A percentile compares a stretch with the other conserved stretches of the same genome.
These are phyloP conservation scores for Dothiorella sarmentorum DNA, from an alignment of 2,329 filamentous ascomycete species.

Conservation along the genomic window DNA sequence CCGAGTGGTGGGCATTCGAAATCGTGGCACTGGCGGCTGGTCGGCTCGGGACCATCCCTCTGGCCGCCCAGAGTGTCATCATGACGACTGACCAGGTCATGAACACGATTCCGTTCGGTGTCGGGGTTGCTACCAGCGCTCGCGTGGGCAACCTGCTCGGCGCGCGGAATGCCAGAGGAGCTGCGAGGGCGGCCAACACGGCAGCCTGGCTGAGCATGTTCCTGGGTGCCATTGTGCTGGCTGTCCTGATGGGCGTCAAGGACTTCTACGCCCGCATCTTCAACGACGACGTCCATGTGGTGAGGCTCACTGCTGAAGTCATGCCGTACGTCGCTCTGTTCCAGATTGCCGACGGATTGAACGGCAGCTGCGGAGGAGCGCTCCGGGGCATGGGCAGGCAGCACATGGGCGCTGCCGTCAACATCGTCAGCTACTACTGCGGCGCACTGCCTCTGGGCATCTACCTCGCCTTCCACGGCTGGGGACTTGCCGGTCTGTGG, in stretches of 20 bases:
- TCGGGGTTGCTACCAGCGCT: constrained; percentile 76
- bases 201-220: constrained; percentile 71
- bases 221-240: constrained; percentile 64
- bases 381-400: constrained; percentile 82
- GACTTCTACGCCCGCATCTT: constrained; percentile 75
- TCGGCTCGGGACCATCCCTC: constrained; percentile 69
- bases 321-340: constrained; percentile 86
- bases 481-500: constrained; percentile 79
- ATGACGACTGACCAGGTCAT: constrained; percentile 86
- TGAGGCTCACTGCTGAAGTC: constrained; percentile 69
- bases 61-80: constrained; percentile 82
- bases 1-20: constrained; percentile 94
- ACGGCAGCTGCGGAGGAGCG: constrained; percentile 78
- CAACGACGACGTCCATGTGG: constrained; percentile 71
- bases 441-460: constrained; percentile 79
- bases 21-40: constrained; percentile 83
- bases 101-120: constrained; percentile 81
- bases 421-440: constrained; percentile 78
- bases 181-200: constrained; percentile 68
- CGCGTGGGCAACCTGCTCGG: constrained; percentile 79
- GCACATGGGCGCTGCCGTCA: constrained; percentile 78
- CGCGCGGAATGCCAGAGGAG: constrained; percentile 61
- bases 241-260: constrained; percentile 65
- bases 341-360: constrained; percentile 84
- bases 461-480: constrained; percentile 80